phyloP scores from a whole-genome alignment of 768 basidiomycete genomes.

The Suillus spraguei region DNA sequence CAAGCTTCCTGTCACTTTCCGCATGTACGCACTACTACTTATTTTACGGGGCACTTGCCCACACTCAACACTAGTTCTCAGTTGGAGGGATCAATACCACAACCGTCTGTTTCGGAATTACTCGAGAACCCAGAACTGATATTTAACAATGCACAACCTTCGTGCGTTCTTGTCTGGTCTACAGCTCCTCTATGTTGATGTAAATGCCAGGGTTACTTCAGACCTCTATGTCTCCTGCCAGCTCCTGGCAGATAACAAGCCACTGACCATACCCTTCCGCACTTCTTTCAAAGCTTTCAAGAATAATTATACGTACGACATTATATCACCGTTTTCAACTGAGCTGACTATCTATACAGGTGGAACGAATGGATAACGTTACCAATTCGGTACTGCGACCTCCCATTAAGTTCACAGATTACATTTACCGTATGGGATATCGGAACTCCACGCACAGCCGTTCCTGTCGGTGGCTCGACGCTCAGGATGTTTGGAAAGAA shows the following conservation, averaged over 20 bases:
- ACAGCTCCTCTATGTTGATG: slow-evolving; percentile 30
- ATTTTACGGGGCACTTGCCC: not conserved
- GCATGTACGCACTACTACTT: slow-evolving; percentile 55
- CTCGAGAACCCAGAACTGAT: slow-evolving; percentile 81
- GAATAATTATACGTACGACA: slow-evolving; percentile 67
- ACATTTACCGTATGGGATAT: slow-evolving; percentile 97
- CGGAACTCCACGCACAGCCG: slow-evolving; percentile 73
- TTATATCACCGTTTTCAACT: not conserved
- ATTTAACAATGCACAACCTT: slow-evolving; percentile 82
- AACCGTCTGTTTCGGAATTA: slow-evolving; percentile 74
- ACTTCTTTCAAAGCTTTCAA: slow-evolving; percentile 95
- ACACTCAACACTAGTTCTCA: slow-evolving; percentile 57
- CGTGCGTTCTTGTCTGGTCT: slow-evolving; percentile 43
- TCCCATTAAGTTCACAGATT: slow-evolving; percentile 85
- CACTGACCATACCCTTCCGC: slow-evolving; percentile 86
- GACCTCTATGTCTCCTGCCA: slow-evolving; percentile 95
- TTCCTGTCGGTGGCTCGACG: slow-evolving; percentile 90
- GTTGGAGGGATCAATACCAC: slow-evolving; percentile 80
- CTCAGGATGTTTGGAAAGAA: slow-evolving; percentile 92
- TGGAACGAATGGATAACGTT: slow-evolving; percentile 95
- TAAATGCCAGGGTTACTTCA: slow-evolving; percentile 67
- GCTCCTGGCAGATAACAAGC: slow-evolving; percentile 91
- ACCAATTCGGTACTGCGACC: slow-evolving; percentile 90
- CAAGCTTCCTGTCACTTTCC: slow-evolving; percentile 83
- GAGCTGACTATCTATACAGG: slow-evolving; percentile 37